Conservation (phyloP, 1,139 yeast genomes). For the Suhomyces chickasaworum region DNA sequence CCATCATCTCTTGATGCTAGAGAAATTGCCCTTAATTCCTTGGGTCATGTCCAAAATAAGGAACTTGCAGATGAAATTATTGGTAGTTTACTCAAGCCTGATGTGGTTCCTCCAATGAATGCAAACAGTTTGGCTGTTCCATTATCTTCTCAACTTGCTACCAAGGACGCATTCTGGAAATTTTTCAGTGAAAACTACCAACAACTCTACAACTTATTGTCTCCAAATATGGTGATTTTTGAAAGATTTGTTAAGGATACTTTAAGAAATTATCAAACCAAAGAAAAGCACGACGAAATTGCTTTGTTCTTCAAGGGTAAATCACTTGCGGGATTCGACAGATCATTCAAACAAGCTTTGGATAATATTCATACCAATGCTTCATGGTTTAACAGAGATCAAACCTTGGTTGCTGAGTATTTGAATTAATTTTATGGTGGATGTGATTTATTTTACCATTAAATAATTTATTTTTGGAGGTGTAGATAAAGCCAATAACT, state of each 20-base stretch:
- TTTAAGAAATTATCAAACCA: conserved; percentile 49
- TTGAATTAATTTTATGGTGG: no score
- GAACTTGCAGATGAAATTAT: conserved; percentile 41
- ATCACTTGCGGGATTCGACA: conserved; percentile 62
- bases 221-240: conserved; percentile 60
- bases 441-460: background rate
- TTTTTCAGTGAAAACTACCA: conserved; percentile 58
- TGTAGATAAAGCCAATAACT: background rate
- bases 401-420: conserved; percentile 29
- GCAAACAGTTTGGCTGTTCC: conserved; percentile 59
- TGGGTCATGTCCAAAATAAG: conserved; percentile 56
- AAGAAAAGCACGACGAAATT: conserved; percentile 46
- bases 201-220: conserved; percentile 46
- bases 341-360: conserved; percentile 57
- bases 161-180: conserved; percentile 56
- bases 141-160: conserved; percentile 51
- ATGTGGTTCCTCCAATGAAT: conserved; percentile 68
- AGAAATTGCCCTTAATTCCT: conserved; percentile 62
- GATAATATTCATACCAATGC: conserved; percentile 54
- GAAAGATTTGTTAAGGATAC: conserved; percentile 64
- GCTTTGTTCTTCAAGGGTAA: conserved; percentile 53
- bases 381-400: conserved; percentile 48
- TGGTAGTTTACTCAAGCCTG: conserved; percentile 40
- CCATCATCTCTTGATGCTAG: conserved; percentile 68
- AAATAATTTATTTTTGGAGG: background rate